Conservation (phyloP, 306 rosid genomes). For the peach (Prunus persica) region Prunus_persica_NCBIv2 NC_034011.1:24179001-24179500, state of each 20-base stretch:
- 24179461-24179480: not conserved
- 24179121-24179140: constrained; percentile 70
- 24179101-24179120: constrained; percentile 71
- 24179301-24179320: constrained; percentile 85
- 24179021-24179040: constrained; percentile 74
- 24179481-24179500: not conserved
- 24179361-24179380: constrained; percentile 57
- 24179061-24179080: constrained; percentile 67
- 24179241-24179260: constrained; percentile 71
- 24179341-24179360: constrained; percentile 81
- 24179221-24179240: constrained; percentile 73
- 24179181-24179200: not conserved
- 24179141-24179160: constrained; percentile 8
- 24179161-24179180: not conserved
- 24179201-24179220: not conserved
- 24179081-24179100: constrained; percentile 70
- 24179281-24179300: constrained; percentile 79
- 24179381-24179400: constrained; percentile 77
- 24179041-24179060: constrained; percentile 87
- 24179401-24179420: constrained; percentile 70
- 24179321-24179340: constrained; percentile 68
- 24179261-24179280: constrained; percentile 67
- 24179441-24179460: constrained; percentile 38
- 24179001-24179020: constrained; percentile 80
- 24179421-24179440: constrained; percentile 88